phyloP scores from a whole-genome alignment of 1,284 basidiomycete species.

The Moesziomyces sp. region DNA sequence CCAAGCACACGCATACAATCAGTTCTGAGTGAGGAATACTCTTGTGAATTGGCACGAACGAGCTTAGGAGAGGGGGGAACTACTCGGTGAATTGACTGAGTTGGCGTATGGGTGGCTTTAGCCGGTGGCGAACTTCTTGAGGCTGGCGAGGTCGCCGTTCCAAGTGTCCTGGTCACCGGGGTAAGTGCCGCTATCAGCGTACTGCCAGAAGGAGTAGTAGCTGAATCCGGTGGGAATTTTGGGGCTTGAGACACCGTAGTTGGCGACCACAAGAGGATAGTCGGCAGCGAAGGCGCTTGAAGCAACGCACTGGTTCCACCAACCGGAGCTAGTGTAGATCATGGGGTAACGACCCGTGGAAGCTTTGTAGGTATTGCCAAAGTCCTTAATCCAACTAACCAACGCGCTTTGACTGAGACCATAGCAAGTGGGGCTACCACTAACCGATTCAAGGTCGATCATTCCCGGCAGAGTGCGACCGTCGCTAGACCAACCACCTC shows the following conservation, averaged over 20 bases:
- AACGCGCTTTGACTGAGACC: slow-evolving; percentile 72
- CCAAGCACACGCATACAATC: too few species aligned
- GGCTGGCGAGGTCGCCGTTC: slow-evolving; percentile 40
- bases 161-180: slow-evolving; percentile 74
- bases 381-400: slow-evolving; percentile 74
- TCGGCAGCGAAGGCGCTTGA: slow-evolving; percentile 70
- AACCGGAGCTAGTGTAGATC: slow-evolving; percentile 76
- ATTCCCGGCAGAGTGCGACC: slow-evolving; percentile 59
- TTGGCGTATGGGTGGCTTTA: too few species aligned
- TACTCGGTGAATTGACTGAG: too few species aligned
- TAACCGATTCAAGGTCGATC: slow-evolving; percentile 37
- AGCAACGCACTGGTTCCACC: slow-evolving; percentile 77
- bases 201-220: slow-evolving; percentile 76
- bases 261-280: slow-evolving; percentile 75
- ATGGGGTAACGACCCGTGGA: slow-evolving; percentile 71
- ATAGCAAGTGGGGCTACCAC: slow-evolving; percentile 70
- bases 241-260: slow-evolving; percentile 68
- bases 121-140: slow-evolving; percentile 55
- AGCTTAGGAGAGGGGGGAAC: too few species aligned
- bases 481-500: slow-evolving; percentile 70
- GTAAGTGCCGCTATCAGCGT: slow-evolving; percentile 71
- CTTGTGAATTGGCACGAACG: too few species aligned
- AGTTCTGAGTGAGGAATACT: too few species aligned
- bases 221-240: slow-evolving; percentile 45
- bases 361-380: slow-evolving; percentile 73